These are phyloP conservation scores for Eucalyptus pauciflora DNA, from an alignment of 345 rosid species.

Conservation along the genomic window DNA sequence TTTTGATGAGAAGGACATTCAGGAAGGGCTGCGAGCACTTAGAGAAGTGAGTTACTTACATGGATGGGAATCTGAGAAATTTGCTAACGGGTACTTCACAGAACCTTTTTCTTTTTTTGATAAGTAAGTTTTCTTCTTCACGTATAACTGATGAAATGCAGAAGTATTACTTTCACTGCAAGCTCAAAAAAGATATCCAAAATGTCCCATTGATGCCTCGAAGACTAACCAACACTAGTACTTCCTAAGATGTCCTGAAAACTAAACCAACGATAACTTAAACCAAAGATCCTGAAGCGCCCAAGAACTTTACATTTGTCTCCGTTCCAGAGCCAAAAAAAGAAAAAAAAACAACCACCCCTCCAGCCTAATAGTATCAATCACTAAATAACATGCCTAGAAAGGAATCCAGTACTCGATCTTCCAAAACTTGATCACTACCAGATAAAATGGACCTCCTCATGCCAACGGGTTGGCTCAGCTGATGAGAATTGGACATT, in stretches of 20 bases:
- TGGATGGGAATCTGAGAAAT: not conserved
- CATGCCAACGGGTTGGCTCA: not conserved
- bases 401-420: fast-evolving
- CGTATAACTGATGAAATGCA: too few relatives aligned
- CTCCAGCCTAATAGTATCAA: too few relatives aligned
- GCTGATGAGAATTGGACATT: too few relatives aligned
- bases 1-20: too few relatives aligned
- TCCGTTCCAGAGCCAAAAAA: not conserved
- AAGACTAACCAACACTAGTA: not conserved
- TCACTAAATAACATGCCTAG: not conserved
- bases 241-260: not conserved
- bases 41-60: not conserved
- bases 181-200: too few relatives aligned
- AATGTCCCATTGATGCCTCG: not conserved
- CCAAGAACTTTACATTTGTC: not conserved
- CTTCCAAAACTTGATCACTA: not conserved
- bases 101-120: too few relatives aligned
- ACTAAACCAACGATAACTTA: fast-evolving
- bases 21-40: too few relatives aligned
- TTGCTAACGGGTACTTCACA: not conserved
- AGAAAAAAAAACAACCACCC: fast-evolving
- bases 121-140: too few relatives aligned
- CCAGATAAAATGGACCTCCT: not conserved
- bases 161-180: too few relatives aligned
- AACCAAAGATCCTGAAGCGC: not conserved